Conservation (phyloP, 2,329 filamentous ascomycete genomes). For the Xylaria hypoxylon region DNA sequence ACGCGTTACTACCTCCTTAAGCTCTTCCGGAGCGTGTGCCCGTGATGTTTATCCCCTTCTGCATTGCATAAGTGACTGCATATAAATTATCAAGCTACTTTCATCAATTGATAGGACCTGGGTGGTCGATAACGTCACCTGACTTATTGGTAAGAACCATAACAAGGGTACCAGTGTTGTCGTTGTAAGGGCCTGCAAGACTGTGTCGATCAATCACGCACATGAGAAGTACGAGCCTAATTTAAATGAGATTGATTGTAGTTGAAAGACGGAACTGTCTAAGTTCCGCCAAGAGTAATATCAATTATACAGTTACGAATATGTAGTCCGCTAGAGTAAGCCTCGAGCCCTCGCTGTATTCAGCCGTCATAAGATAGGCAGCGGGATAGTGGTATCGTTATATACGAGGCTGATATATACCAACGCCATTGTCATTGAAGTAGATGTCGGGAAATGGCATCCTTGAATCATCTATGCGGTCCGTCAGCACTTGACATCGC, state of each 20-base stretch:
- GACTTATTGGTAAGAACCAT: background rate
- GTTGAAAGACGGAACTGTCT: slow-evolving; percentile 17
- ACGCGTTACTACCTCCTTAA: background rate
- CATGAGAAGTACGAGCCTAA: background rate
- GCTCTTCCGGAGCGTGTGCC: background rate
- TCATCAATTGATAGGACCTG: background rate
- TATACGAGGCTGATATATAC: slow-evolving; percentile 41
- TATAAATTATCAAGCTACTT: background rate
- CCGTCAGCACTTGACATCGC: slow-evolving; percentile 42
- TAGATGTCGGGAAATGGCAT: slow-evolving; percentile 29
- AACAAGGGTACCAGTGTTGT: no score
- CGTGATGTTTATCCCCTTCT: background rate
- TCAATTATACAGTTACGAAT: slow-evolving; percentile 51
- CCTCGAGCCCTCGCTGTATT: slow-evolving; percentile 32
- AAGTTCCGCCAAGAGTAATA: slow-evolving; percentile 44
- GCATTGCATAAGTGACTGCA: no score
- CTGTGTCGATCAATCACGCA: slow-evolving; percentile 5
- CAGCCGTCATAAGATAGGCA: slow-evolving; percentile 26
- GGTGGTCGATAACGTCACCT: background rate
- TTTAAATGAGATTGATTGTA: slow-evolving; percentile 1
- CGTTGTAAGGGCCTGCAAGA: background rate
- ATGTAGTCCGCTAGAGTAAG: slow-evolving; percentile 43
- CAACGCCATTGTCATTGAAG: slow-evolving; percentile 36
- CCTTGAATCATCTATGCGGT: slow-evolving; percentile 37
- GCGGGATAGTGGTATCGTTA: slow-evolving; percentile 35